Evolutionary conservation across 495 filamentous ascomycete genomes (phyloP), one percentile per base, ranked within the genome.

Genomic region (Aspergillus kassunensis): DNA sequence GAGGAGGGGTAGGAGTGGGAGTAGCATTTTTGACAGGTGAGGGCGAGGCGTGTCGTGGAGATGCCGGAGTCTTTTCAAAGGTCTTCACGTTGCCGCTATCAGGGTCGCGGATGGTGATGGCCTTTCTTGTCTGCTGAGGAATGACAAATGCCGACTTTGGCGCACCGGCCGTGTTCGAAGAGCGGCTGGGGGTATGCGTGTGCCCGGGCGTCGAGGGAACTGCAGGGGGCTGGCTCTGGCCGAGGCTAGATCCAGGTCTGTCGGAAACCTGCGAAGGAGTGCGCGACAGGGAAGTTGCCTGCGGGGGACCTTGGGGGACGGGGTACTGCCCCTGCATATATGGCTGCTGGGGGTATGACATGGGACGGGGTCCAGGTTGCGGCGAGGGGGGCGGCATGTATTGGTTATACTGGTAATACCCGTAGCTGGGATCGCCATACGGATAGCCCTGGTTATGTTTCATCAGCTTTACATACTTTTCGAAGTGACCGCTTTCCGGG

Each of bases 251-350:
- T 13, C 79, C 74, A 9, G 91, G 90, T 47, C 90, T 83, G 57
- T 93, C 85, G 50, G 86, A 91, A 31, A 91, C 73, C 63, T 93
- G 87, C 6, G 91, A 96, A 3, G 88, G 81, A 42, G 82, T 87
- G 59, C 91, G 86, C 7, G 90, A 92, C 82, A 96, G 88, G 9
- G 84, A 73, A 18, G 82, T 79, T 13, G 82, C 71, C 64, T 81
- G 77, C 39, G 74, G 71, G 51, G 74, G 72, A 59, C 74, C 64
- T 53, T 72, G 73, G 7, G 31, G 19, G 57, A 84, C 84, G 39
- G 74, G 68, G 60, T 77, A 85, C 53, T 61, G 77, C 54, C 52
- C 75, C 67, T 58, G 78, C 73, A 69, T 73, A 73, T 51, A 73
- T 20, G 44, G 75, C 59, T 46, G 69, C 51, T 68, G 80, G 66